Evolutionary conservation across 208 protist species (phyloP), one percentile per base, ranked within the genome.

Genomic region (Leishmania martiniquensis): DNA sequence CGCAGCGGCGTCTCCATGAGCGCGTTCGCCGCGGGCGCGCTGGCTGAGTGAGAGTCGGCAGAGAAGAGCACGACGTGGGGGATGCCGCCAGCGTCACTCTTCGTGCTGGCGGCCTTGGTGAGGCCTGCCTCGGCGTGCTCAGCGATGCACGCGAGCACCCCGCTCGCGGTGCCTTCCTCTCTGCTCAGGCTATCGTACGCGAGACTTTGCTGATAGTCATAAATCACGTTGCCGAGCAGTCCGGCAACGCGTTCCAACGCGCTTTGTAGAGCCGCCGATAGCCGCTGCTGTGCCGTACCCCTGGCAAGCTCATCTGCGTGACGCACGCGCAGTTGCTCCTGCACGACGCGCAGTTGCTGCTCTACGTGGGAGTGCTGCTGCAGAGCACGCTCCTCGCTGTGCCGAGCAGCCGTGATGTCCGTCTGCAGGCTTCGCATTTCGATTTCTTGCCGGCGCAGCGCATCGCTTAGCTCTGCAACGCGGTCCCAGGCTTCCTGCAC

Each of bases 401-500:
- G 66, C 32, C 32, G 60, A 10, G 68, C 62, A 34, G 45, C 39
- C 29, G 39, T 69, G 12, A 87, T 60, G n/a, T 83, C 75, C 25
- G 39, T 71, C 54, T 91, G 71, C 60, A 91, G 60, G 29, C 45
- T 54, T 15, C 71, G 73, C 47, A 79, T 77, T 1, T 70, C 83
- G 39, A 25, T 80, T 15, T 93, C 80, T 51, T 72, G 76, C 66
- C 34, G 54, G 34, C 66, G 72, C 63, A 86, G 77, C 0, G 74
- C 66, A 17, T 85, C 76, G 22, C 80, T 72, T 49, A 93, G 45
- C 39, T 74, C 77, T 9, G 88, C 90, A 13, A 92, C 83, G 22
- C 69, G 82, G 32, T 83, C 44, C 91, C 93, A 95, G 62, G 89
- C 89, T 39, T 93, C 91, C 54, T 79, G 77, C 65, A 95, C 78